phyloP scores from a whole-genome alignment of 73 alveolate species.

The Paramecium caudatum region DNA sequence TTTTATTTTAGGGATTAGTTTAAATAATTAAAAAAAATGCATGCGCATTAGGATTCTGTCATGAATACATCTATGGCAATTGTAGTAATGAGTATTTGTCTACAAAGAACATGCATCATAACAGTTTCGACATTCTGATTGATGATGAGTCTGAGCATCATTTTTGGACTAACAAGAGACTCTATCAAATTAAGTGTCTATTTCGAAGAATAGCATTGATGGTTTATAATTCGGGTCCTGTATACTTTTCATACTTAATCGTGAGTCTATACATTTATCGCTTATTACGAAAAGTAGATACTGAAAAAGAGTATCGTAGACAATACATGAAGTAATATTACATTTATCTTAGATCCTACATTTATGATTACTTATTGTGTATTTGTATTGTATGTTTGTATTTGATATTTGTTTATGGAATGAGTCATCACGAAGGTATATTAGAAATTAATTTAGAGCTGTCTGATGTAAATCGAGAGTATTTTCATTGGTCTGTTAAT shows the following conservation, averaged over 20 bases:
- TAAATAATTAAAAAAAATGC: neutral
- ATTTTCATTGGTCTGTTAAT: slow-evolving; percentile 61
- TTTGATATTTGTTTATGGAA: slow-evolving; percentile 6
- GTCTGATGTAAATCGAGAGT: neutral
- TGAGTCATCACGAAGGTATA: slow-evolving; percentile 3
- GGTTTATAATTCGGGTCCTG: slow-evolving; percentile 41
- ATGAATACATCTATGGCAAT: neutral
- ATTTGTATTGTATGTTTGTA: slow-evolving; percentile 2
- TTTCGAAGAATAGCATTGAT: neutral
- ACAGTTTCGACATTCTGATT: neutral
- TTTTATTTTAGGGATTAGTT: neutral
- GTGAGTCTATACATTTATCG: slow-evolving; percentile 51
- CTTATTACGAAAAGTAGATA: neutral
- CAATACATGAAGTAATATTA: slow-evolving; percentile 25
- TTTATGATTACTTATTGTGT: slow-evolving; percentile 47
- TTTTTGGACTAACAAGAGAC: slow-evolving; percentile 31
- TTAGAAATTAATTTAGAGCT: neutral
- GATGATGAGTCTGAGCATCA: slow-evolving; percentile 48
- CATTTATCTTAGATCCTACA: neutral
- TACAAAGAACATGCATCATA: neutral
- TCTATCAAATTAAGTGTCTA: slow-evolving; percentile 24
- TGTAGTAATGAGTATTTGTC: neutral
- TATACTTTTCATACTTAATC: slow-evolving; percentile 29
- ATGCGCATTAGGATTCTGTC: neutral
- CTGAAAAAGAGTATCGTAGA: neutral